Conservation (phyloP, 2,329 filamentous ascomycete genomes). For the Catunica adiposa region DNA sequence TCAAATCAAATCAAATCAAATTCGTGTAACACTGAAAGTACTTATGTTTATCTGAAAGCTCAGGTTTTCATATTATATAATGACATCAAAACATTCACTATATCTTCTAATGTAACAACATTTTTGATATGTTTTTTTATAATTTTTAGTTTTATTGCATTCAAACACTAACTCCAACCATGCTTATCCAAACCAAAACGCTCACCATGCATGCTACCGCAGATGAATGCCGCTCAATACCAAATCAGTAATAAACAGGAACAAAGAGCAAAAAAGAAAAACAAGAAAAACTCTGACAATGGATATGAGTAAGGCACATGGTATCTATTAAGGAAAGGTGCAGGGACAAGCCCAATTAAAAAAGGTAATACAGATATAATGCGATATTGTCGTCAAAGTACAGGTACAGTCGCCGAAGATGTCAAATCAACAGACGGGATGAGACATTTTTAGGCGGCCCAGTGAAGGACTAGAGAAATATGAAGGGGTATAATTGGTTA, state of each 20-base stretch:
- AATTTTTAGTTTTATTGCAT: not conserved
- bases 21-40: too few species aligned
- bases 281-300: not conserved
- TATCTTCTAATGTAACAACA: too few species aligned
- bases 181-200: too few species aligned
- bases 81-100: too few species aligned
- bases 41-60: too few species aligned
- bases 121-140: not conserved
- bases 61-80: too few species aligned
- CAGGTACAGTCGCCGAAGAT: not conserved
- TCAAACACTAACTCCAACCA: too few species aligned
- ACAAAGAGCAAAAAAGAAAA: not conserved
- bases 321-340: conserved; percentile 8
- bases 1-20: too few species aligned
- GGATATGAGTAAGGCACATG: conserved; percentile 2
- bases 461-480: conserved; percentile 4
- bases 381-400: not conserved
- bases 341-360: conserved; percentile 7
- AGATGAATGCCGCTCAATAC: not conserved
- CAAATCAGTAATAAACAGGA: not conserved
- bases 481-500: not conserved
- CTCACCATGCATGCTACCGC: not conserved
- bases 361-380: not conserved
- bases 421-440: not conserved
- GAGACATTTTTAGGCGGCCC: not conserved